Base-by-base conservation (phyloP, 169 alveolate species). In the Plasmodium fragile region DNA sequence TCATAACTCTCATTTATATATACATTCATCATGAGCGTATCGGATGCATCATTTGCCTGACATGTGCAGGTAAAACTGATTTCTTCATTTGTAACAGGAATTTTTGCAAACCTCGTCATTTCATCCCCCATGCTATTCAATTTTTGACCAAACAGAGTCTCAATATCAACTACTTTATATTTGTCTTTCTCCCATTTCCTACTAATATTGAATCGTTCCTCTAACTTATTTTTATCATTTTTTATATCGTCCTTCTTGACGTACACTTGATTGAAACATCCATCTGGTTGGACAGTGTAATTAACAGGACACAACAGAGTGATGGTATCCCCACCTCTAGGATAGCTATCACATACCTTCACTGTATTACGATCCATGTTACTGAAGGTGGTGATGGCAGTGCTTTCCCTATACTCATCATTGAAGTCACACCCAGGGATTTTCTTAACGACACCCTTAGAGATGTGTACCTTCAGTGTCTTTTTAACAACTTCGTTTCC, bases 361-460 rank as follows among this genome's bases (percentile, higher is more conserved):
- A n/a, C 78, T 4, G 4, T n/a, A 0, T 10, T 16, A 5, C 45
- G 55, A 25, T 55, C 75, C 78, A 73, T 73, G 34, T 30, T 39
- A 53, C 25, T 73, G 25, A 73, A 52, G 0, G 84, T 85, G 8
- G 93, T 85, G 28, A 85, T 73, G 22, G 85, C 85, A 32, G 83
- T 49, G 1, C 59, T 75, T 49, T 73, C 65, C 36, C 84, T 73
- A 5, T 45, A 49, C 0, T 45, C 85, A 85, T 53, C 75, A 28
- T 85, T 85, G 80, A 85, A 85, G 53, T 85, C 85, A 52, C 93
- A 85, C 34, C 93, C 85, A 32, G 93, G 80, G 34, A 30, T 75
- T 43, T 49, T 85, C 13, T 32, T 4, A 13, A 55, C 59, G 4
- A 32, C 10, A 6, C 84, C 80, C n/a, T 83, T 39, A 8, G 84